Percentiles rank a stretch among this genome's conserved stretches.
phyloP scores from a whole-genome alignment of 495 filamentous ascomycete genomes.

The Penicillium goetzii region DNA sequence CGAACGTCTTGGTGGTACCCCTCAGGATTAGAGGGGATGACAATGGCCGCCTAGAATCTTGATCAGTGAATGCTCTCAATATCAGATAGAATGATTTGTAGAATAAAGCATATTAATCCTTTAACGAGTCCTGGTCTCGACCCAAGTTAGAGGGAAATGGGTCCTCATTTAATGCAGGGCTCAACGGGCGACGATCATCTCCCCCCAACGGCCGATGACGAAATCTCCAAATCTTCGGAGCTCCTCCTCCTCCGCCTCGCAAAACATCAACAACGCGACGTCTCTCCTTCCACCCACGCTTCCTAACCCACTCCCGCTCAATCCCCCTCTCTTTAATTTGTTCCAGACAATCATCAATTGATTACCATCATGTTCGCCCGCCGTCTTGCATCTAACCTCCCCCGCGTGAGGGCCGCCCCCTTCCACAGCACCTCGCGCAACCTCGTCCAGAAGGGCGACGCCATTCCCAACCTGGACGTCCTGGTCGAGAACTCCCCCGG shows the following conservation, averaged over 20 bases:
- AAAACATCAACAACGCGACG: constrained; percentile 7
- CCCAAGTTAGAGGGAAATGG: not conserved
- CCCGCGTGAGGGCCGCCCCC: constrained; percentile 42
- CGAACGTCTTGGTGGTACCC: not conserved
- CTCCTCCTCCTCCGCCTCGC: not conserved
- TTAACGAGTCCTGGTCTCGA: not conserved
- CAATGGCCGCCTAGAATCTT: not conserved
- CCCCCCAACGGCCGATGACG: constrained; percentile 6
- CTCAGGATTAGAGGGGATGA: too few relatives aligned
- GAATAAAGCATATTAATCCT: not conserved
- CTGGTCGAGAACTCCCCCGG: constrained; percentile 65
- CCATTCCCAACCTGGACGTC: constrained; percentile 64
- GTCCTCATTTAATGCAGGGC: not conserved
- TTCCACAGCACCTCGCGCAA: constrained; percentile 61
- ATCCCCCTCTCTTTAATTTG: constrained; percentile 3
- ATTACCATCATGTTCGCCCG: constrained; percentile 47
- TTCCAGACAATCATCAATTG: not conserved
- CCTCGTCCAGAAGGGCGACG: constrained; percentile 61
- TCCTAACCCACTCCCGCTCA: constrained; percentile 1
- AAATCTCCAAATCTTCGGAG: constrained; percentile 21
- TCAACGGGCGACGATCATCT: not conserved
- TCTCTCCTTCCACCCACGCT: not conserved
- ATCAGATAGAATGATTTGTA: not conserved
- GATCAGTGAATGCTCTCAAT: not conserved
- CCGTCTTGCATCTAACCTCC: constrained; percentile 41